Evolutionary conservation across 2,329 filamentous ascomycete genomes (phyloP), one percentile per base, ranked within the genome.

Genomic region (Penicillium sp.): DNA sequence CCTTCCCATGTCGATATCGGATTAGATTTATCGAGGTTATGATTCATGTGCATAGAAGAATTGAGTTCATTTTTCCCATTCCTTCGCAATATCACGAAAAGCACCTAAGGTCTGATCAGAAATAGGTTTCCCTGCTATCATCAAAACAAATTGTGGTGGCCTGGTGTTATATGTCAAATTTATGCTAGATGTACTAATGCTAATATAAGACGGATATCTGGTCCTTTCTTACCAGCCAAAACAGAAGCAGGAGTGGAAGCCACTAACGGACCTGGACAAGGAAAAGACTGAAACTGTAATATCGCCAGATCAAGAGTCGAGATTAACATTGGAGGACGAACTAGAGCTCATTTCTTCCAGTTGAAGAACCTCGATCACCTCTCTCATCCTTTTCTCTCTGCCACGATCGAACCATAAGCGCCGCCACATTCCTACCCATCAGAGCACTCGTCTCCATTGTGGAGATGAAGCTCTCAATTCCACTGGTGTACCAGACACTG

Each of bases 371-470:
- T 42, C 4, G 19, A n/a, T 2, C 25, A n/a, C 51, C 31, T n/a
- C 16, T 53, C 44, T 48, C 16, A 37, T 50, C 27, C 4, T 43
- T 49, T 39, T 65, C 29, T 25, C 65, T 81, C 54, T 82, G 73
- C 57, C 83, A 79, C 5, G 75, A 83, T 77, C 80, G 83, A 70
- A 71, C 69, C 49, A 85, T 85, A 61, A 85, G 81, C 55, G 80
- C 79, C 16, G 79, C 80, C 54, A 84, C 79, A 59, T 88, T 87
- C 70, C 75, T 80, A 5, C 95, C 95, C 86, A 95, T 95, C 64
- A 98, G 75, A 1, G 91, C 90, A 72, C 88, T 96, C 7, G 95
- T 97, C 80, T 99, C 95, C 95, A 99, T 98, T 0, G 92, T 96
- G 10, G 90, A 95, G 65, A 98, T 96, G 72, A 99, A 97, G 65